These are phyloP conservation scores for Sideroxylon spinosum DNA, from an alignment of 179 eudicot genomes.

Conservation along the genomic window DNA sequence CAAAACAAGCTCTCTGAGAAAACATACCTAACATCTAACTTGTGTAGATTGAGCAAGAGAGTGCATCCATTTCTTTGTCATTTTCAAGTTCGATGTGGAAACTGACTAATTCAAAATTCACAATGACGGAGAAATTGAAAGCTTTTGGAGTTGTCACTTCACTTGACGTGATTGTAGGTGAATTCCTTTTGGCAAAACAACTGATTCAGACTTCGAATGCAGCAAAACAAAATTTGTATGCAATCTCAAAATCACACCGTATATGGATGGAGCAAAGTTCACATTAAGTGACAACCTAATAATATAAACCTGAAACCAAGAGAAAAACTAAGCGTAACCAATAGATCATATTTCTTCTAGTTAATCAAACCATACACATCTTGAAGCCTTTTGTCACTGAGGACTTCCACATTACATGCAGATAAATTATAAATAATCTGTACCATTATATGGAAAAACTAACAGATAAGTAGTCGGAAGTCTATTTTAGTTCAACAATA, in stretches of 20 bases:
- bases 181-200: conserved; percentile 11
- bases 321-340: conserved; percentile 14
- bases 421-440: not conserved
- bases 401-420: not conserved
- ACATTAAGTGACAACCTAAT: conserved; percentile 38
- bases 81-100: conserved; percentile 64
- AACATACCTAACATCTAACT: conserved; percentile 53
- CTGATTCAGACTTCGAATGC: conserved; percentile 28
- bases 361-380: not conserved
- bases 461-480: not conserved
- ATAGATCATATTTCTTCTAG: not conserved
- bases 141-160: conserved; percentile 23
- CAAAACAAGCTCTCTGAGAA: not conserved
- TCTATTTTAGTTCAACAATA: not conserved
- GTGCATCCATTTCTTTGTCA: conserved; percentile 35
- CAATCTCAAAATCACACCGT: conserved; percentile 41
- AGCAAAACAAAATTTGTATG: conserved; percentile 30
- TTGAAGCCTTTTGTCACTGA: not conserved
- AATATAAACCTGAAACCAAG: conserved; percentile 49
- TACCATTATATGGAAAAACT: not conserved
- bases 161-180: conserved; percentile 26
- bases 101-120: conserved; percentile 37
- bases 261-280: conserved; percentile 55
- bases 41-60: conserved; percentile 41
- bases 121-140: conserved; percentile 38